Conservation (phyloP, 345 rosid species). For the Gossypium raimondii region DNA sequence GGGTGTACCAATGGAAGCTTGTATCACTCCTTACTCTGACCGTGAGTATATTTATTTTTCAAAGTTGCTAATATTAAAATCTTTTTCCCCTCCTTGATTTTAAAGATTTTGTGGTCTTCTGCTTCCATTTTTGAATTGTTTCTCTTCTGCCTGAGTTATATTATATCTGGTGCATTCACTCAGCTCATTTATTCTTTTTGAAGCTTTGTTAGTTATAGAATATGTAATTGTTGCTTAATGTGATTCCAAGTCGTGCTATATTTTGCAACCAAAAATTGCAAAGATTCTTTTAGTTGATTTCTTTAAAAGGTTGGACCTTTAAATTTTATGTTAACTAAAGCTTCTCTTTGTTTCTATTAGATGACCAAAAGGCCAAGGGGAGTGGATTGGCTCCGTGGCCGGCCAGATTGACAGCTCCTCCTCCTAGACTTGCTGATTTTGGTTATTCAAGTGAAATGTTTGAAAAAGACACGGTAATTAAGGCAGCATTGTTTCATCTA, state of each 20-base stretch:
- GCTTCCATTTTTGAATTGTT: background rate
- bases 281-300: background rate
- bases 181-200: background rate
- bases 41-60: slow-evolving; percentile 47
- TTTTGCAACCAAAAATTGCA: background rate
- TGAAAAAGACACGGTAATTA: slow-evolving; percentile 74
- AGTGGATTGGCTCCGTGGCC: slow-evolving; percentile 99
- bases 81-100: background rate
- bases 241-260: background rate
- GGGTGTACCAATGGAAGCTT: slow-evolving; percentile 88
- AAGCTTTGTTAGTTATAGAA: background rate
- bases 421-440: slow-evolving; percentile 89
- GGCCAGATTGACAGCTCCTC: slow-evolving; percentile 72
- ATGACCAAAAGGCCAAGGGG: slow-evolving; percentile 69
- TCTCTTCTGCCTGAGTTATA: background rate
- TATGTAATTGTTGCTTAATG: background rate
- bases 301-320: background rate
- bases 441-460: slow-evolving; percentile 76
- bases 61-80: background rate
- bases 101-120: background rate
- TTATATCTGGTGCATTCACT: slow-evolving; percentile 4
- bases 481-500: slow-evolving; percentile 2
- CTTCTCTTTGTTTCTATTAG: slow-evolving; percentile 33
- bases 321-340: slow-evolving; percentile 12
- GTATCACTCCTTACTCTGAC: slow-evolving; percentile 83